phyloP scores from a whole-genome alignment of 2,329 filamentous ascomycete genomes.

The Hymenoscyphus fructigenus region DNA sequence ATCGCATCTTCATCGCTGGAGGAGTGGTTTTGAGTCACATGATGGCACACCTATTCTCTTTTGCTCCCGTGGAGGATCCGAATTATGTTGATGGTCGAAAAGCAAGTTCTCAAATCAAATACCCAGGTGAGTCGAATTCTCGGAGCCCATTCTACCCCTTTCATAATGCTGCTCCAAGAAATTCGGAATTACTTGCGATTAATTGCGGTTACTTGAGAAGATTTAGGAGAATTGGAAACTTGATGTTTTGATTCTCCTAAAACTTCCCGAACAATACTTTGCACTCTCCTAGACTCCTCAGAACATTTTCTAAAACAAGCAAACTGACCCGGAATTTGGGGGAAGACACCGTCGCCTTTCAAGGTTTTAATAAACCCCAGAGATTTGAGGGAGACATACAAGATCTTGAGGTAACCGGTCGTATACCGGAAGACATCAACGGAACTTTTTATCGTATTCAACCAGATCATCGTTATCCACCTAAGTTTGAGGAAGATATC shows the following conservation, averaged over 20 bases:
- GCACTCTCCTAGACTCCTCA: no score
- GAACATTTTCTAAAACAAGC: no score
- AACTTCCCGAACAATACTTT: no score
- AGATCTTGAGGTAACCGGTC: constrained; percentile 41
- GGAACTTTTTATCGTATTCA: constrained; percentile 46
- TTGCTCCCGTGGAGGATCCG: constrained; percentile 15
- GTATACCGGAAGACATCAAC: constrained; percentile 43
- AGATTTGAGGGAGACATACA: constrained; percentile 42
- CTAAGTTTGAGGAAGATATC: constrained; percentile 52
- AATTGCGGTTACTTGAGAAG: no score
- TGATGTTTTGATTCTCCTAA: no score
- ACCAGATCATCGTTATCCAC: constrained; percentile 51
- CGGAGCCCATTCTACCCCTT: no score
- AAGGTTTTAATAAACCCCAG: constrained; percentile 42
- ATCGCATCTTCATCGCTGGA: not conserved
- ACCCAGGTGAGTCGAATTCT: constrained; percentile 7
- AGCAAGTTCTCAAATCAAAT: constrained; percentile 23
- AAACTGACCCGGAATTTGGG: no score
- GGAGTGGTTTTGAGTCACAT: not conserved
- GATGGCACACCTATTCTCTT: constrained; percentile 27
- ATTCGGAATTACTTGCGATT: no score
- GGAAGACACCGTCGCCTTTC: constrained; percentile 32
- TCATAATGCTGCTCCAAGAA: no score
- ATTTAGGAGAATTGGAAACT: no score
- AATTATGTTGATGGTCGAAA: constrained; percentile 25